Evolutionary conservation across 495 filamentous ascomycete species (phyloP).

Genomic region (Aspergillus campestris): DNA sequence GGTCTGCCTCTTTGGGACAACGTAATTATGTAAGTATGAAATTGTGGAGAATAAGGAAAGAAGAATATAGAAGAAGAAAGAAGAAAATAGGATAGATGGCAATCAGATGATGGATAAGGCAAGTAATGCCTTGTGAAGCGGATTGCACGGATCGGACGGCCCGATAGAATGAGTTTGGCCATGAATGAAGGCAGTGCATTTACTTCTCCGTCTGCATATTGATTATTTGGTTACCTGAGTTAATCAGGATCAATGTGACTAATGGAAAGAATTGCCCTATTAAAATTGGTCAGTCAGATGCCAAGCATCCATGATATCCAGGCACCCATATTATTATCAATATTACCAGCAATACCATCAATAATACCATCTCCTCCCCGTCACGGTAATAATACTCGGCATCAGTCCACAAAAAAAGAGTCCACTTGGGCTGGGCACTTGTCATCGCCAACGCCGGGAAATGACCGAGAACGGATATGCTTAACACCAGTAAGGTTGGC

Average conservation of each 20-base stretch:
- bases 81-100: background rate
- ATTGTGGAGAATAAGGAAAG: background rate
- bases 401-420: no score
- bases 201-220: no score
- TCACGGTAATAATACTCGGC: no score
- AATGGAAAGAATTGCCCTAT: no score
- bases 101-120: background rate
- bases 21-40: background rate
- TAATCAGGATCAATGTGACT: no score
- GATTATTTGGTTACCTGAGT: no score
- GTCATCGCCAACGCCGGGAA: constrained; percentile 9
- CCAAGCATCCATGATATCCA: no score
- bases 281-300: no score
- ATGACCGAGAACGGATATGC: constrained; percentile 26
- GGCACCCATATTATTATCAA: no score
- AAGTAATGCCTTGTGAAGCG: background rate
- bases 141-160: constrained; percentile 8
- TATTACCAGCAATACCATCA: no score
- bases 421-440: background rate
- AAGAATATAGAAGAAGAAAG: background rate
- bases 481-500: constrained; percentile 42
- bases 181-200: background rate
- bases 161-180: constrained; percentile 5
- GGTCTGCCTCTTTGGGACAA: background rate
- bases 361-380: no score